Evolutionary conservation across 2,329 filamentous ascomycete genomes (phyloP).

Genomic region (Fusarium pseudonygamai): DNA sequence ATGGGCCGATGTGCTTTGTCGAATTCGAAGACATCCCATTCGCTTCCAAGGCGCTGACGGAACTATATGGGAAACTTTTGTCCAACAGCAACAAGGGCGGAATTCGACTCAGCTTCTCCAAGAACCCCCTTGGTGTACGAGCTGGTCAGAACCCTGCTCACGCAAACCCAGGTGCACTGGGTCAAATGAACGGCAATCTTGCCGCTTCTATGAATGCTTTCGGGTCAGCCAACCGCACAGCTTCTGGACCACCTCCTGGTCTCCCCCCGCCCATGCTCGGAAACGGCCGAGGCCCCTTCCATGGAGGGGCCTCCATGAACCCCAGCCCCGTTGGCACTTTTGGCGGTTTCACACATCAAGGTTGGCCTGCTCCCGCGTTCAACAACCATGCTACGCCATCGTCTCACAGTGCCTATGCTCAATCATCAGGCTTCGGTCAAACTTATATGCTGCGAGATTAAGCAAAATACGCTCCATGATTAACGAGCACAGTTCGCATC

Average conservation of each 20-base stretch:
- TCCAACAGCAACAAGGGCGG: constrained; percentile 95
- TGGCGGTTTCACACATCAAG: constrained; percentile 29
- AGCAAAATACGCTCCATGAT: neutral
- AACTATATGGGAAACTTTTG: constrained; percentile 86
- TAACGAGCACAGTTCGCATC: neutral
- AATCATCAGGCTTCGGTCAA: constrained; percentile 39
- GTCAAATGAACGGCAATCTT: constrained; percentile 68
- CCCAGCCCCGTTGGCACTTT: constrained; percentile 32
- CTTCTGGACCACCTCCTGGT: constrained; percentile 88
- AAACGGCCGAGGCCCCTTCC: constrained; percentile 39
- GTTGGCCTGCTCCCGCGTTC: constrained; percentile 39
- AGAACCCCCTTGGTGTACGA: constrained; percentile 93
- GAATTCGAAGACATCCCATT: constrained; percentile 95
- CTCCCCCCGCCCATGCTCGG: constrained; percentile 77
- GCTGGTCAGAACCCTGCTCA: constrained; percentile 72
- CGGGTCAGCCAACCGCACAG: constrained; percentile 76
- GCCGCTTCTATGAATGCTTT: constrained; percentile 65
- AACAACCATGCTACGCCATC: constrained; percentile 18
- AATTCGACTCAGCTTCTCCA: constrained; percentile 95
- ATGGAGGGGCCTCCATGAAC: constrained; percentile 34
- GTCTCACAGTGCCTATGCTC: constrained; percentile 29
- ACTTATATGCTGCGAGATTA: constrained; percentile 4
- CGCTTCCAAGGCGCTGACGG: constrained; percentile 88
- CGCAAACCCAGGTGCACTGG: constrained; percentile 52
- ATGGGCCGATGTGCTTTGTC: constrained; percentile 98